These are phyloP conservation scores for Umbelopsis sp. DNA, from an alignment of 192 early-diverging fungal species.

Conservation along the genomic window DNA sequence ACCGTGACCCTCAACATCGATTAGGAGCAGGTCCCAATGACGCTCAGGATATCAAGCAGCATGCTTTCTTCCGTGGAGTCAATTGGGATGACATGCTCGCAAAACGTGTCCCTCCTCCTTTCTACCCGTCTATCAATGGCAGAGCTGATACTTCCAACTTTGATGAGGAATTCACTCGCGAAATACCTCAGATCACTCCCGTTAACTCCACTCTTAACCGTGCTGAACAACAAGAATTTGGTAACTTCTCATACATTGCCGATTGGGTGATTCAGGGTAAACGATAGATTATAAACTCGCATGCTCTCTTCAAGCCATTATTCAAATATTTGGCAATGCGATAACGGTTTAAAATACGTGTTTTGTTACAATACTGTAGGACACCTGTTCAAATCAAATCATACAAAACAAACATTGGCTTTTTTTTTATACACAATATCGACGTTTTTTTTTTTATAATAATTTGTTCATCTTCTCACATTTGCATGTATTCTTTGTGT, in stretches of 20 bases:
- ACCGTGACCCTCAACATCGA: conserved; percentile 83
- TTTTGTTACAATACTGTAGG: not conserved
- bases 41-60: conserved; percentile 91
- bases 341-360: not conserved
- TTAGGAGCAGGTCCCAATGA: conserved; percentile 83
- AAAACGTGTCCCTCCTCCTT: conserved; percentile 88
- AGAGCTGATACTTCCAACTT: conserved; percentile 94
- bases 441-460: not conserved
- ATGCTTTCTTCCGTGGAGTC: conserved; percentile 92
- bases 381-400: too few species aligned
- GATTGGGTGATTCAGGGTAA: conserved; percentile 69
- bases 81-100: conserved; percentile 97
- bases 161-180: conserved; percentile 97
- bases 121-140: conserved; percentile 77
- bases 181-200: conserved; percentile 91
- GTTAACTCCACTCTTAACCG: conserved; percentile 79
- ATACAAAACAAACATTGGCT: too few species aligned
- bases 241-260: conserved; percentile 90
- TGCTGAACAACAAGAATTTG: conserved; percentile 92
- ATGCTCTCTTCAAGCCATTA: not conserved
- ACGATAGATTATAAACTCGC: not conserved
- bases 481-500: not conserved
- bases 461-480: not conserved
- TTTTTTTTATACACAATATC: not conserved
- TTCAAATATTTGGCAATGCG: not conserved